Evolutionary conservation across 345 rosid species (phyloP), one percentile per base, ranked within the genome.

Genomic region (Ceriops decandra): DNA sequence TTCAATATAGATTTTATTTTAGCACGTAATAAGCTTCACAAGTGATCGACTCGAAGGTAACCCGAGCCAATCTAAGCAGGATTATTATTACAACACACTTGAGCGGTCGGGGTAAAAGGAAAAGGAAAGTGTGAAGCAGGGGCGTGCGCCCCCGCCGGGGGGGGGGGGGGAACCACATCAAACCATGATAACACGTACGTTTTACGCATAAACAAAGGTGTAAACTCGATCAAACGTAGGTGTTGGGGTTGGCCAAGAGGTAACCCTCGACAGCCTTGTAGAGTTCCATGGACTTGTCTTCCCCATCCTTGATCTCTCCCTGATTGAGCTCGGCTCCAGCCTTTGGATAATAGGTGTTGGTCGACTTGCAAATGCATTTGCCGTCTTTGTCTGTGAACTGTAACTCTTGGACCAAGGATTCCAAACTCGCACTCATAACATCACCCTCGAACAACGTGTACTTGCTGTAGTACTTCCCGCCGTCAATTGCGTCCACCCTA

Each of bases 361-460:
- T 53, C 11, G 57, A 21, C 26, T 53, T 53, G 26, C 22, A 21
- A 21, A 53, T 11, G 26, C 57, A 53, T 21, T 27, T 27, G 13
- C 26, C 19, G 27, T 24, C 57, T 53, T 6, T 15, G 13, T 0
- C 57, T 13, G 22, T 24, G 27, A 20, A 21, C 57, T 53, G 22
- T 6, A 53, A 0, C 57, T 53, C 57, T 7, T 21, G 27, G 57
- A 53, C 57, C 27, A 53, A 2, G 13, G 57, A 53, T 24, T 53
- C 27, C 11, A 53, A 24, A n/a, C 4, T 53, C 24, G 21, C 24
- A 6, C 57, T 27, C 57, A 53, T 1, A 7, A 53, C 0, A 53
- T 53, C 57, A 53, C 57, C 57, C 26, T 53, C 57, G 27, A 53
- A 53, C 57, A 53, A 53, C 6, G 57, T 53, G 27, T 53, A 53